phyloP scores from a whole-genome alignment of 352 stramenopile genomes.

The Pythium periplocum region DNA sequence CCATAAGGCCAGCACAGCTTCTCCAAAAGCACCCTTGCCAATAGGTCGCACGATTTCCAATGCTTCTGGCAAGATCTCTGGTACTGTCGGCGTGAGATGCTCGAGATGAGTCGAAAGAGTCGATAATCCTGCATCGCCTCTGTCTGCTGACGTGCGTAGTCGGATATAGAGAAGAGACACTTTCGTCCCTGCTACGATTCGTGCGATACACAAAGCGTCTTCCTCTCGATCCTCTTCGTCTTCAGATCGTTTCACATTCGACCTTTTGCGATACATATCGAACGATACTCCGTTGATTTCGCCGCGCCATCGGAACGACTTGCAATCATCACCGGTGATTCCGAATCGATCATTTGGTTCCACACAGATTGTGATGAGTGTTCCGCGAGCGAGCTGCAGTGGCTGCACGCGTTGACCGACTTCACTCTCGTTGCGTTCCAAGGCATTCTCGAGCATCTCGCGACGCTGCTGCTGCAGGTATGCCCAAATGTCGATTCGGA shows the following conservation, averaged over 20 bases:
- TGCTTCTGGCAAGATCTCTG: conserved; percentile 40
- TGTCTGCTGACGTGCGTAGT: conserved; percentile 9
- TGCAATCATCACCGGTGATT: conserved; percentile 41
- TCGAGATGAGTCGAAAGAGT: conserved; percentile 26
- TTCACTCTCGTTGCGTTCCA: conserved; percentile 47
- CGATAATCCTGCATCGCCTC: conserved; percentile 1
- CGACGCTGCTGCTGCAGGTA: conserved; percentile 58
- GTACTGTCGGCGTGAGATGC: conserved; percentile 36
- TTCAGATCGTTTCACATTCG: conserved; percentile 4
- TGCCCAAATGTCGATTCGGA: conserved; percentile 67
- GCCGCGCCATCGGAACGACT: conserved; percentile 61
- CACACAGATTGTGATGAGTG: conserved; percentile 58
- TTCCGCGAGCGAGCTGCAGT: conserved; percentile 45
- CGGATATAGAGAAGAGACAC: conserved; percentile 66
- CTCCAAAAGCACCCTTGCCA: conserved; percentile 59
- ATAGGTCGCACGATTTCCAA: conserved; percentile 53
- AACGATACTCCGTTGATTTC: conserved; percentile 60
- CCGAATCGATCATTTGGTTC: conserved; percentile 31
- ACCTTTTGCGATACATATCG: conserved; percentile 34
- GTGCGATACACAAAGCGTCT: conserved; percentile 41
- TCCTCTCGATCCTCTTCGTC: conserved; percentile 14
- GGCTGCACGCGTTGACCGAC: conserved; percentile 41
- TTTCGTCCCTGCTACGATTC: conserved; percentile 49
- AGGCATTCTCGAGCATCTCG: conserved; percentile 54
- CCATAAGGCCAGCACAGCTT: conserved; percentile 59